These are phyloP conservation scores for Nadsonia commutata DNA, from an alignment of 1,139 yeast species.

Conservation along the genomic window DNA sequence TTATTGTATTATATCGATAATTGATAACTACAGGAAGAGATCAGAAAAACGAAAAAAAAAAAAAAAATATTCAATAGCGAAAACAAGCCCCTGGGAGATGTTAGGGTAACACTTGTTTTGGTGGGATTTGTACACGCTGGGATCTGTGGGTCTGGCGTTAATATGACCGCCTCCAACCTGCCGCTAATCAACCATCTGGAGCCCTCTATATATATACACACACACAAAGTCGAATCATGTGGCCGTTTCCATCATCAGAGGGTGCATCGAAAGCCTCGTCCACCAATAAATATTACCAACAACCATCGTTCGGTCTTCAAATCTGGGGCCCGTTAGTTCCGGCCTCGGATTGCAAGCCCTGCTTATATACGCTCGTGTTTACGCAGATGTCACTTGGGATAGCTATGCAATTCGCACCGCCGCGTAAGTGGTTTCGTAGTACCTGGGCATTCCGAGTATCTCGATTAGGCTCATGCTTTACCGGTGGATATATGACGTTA, in stretches of 20 bases:
- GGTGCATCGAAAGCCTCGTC: not conserved
- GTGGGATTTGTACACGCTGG: too few species aligned
- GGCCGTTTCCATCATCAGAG: not conserved
- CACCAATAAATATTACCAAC: not conserved
- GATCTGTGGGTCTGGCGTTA: too few species aligned
- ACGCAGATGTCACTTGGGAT: constrained; percentile 4
- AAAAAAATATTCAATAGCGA: not conserved
- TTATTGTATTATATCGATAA: not conserved
- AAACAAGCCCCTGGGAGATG: not conserved
- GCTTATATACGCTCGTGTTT: not conserved
- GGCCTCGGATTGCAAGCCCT: constrained; percentile 5
- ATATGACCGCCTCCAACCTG: too few species aligned
- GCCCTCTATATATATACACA: too few species aligned
- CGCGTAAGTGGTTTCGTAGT: constrained; percentile 2
- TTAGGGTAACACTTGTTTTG: too few species aligned
- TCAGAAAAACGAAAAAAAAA: not conserved
- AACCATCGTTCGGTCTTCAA: constrained; percentile 1
- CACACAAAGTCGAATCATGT: too few species aligned
- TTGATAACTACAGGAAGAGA: not conserved
- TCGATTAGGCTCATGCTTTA: not conserved
- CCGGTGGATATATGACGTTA: not conserved
- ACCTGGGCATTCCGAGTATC: not conserved
- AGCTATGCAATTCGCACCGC: constrained; percentile 1
- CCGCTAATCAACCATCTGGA: too few species aligned
- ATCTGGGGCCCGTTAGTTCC: constrained; percentile 5